Evolutionary conservation across 768 basidiomycete species (phyloP).

Genomic region (Cystofilobasidium capitatum): DNA sequence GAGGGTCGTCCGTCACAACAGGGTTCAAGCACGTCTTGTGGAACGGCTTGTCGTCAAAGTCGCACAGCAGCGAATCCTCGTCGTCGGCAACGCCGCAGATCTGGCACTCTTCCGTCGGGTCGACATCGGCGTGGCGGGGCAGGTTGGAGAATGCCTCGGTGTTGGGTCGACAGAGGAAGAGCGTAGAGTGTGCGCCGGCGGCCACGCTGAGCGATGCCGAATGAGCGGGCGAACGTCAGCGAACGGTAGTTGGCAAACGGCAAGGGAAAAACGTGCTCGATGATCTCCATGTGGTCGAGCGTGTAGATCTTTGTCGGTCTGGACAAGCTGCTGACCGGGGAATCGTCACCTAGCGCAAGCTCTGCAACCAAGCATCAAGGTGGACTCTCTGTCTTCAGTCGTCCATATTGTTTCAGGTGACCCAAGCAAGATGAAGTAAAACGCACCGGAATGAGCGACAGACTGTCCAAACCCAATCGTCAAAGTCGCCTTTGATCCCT

Average conservation of each 20-base stretch:
- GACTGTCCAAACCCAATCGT: conserved; percentile 51
- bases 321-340: too few relatives aligned
- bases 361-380: too few relatives aligned
- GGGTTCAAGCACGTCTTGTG: neutral
- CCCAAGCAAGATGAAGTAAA: conserved; percentile 50
- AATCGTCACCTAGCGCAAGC: too few relatives aligned
- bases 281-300: too few relatives aligned
- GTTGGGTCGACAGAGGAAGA: conserved; percentile 15
- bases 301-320: too few relatives aligned
- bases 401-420: too few relatives aligned
- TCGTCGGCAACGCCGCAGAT: neutral
- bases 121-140: conserved; percentile 11
- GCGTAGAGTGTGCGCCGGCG: neutral
- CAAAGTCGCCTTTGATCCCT: conserved; percentile 50
- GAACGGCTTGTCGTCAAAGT: neutral
- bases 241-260: neutral
- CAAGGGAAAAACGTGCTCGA: neutral
- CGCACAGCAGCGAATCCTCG: neutral
- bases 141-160: conserved; percentile 22
- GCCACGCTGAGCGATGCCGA: conserved; percentile 15
- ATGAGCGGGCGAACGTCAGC: neutral
- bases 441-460: conserved; percentile 27
- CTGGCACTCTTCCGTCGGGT: conserved; percentile 2
- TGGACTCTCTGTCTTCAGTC: too few relatives aligned
- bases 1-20: neutral